phyloP scores from a whole-genome alignment of 1,284 basidiomycete genomes.

The Pseudozyma sp. region DNA sequence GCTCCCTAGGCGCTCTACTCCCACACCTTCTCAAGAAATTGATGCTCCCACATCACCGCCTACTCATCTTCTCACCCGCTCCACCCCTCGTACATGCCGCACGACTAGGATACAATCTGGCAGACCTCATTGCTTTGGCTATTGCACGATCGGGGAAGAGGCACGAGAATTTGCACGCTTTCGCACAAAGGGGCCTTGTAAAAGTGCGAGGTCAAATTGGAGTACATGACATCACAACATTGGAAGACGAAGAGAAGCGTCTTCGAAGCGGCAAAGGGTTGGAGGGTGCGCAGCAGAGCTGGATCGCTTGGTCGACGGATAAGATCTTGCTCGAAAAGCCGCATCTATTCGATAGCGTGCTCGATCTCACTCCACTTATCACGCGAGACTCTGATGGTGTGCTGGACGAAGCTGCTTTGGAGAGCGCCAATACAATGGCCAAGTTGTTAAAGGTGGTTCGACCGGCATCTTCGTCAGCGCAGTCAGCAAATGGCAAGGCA shows the following conservation, averaged over 20 bases:
- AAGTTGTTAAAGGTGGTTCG: conserved; percentile 16
- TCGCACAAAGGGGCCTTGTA: conserved; percentile 23
- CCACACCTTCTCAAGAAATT: conserved; percentile 56
- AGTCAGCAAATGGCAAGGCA: not conserved
- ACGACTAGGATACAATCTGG: conserved; percentile 51
- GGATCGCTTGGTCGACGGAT: conserved; percentile 62
- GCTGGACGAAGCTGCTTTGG: conserved; percentile 24
- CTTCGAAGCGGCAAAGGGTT: not conserved
- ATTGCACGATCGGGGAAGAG: conserved; percentile 21
- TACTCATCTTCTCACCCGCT: conserved; percentile 55
- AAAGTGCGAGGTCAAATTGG: conserved; percentile 55
- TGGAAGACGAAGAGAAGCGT: conserved; percentile 44
- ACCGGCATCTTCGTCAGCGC: conserved; percentile 4
- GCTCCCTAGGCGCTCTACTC: conserved; percentile 54
- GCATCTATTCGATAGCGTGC: conserved; percentile 54
- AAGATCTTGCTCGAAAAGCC: conserved; percentile 60
- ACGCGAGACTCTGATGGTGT: conserved; percentile 24
- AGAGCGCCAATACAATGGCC: conserved; percentile 22
- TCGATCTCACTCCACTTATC: conserved; percentile 53
- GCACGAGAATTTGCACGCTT: conserved; percentile 28
- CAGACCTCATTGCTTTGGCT: conserved; percentile 39
- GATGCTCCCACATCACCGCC: conserved; percentile 44
- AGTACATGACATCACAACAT: conserved; percentile 50
- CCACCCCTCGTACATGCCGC: conserved; percentile 47
- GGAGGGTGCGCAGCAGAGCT: conserved; percentile 17